These are phyloP conservation scores for Linum tenue DNA, from an alignment of 345 rosid genomes.

Conservation along the genomic window DNA sequence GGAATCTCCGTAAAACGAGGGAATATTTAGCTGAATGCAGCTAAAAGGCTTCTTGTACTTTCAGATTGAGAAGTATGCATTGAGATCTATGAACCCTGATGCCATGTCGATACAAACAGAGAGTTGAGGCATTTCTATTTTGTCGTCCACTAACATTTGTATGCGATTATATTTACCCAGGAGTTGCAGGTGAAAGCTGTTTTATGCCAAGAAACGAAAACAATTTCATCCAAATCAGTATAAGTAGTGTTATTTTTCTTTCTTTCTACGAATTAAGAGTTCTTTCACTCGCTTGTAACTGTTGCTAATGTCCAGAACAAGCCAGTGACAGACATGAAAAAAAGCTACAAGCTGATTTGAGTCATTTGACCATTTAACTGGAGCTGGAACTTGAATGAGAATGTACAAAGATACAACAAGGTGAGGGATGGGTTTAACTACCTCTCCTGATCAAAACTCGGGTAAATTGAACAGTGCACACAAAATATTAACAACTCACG, in stretches of 20 bases:
- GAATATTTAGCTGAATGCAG: background rate
- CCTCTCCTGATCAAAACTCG: slow-evolving; percentile 5
- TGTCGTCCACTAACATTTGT: too few species aligned
- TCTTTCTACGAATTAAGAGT: too few species aligned
- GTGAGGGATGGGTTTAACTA: background rate
- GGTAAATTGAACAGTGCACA: background rate
- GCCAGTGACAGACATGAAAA: background rate
- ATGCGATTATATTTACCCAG: too few species aligned
- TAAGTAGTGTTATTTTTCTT: too few species aligned
- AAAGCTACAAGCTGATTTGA: background rate
- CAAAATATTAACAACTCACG: slow-evolving; percentile 8
- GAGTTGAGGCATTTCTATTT: too few species aligned
- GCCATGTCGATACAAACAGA: too few species aligned
- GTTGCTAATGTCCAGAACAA: too few species aligned
- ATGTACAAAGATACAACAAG: slow-evolving; percentile 16
- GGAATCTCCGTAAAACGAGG: background rate
- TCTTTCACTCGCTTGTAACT: too few species aligned
- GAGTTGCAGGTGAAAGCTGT: too few species aligned
- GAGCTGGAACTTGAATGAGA: background rate
- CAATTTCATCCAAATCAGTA: too few species aligned
- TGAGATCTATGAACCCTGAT: too few species aligned
- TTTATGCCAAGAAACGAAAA: too few species aligned
- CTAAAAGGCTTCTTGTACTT: background rate
- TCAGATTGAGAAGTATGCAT: background rate
- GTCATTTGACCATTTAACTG: background rate